A percentile compares a stretch with the other conserved stretches of the same genome.
phyloP scores from a whole-genome alignment of 306 rosid species.

The Casuarina equisetifolia region DNA sequence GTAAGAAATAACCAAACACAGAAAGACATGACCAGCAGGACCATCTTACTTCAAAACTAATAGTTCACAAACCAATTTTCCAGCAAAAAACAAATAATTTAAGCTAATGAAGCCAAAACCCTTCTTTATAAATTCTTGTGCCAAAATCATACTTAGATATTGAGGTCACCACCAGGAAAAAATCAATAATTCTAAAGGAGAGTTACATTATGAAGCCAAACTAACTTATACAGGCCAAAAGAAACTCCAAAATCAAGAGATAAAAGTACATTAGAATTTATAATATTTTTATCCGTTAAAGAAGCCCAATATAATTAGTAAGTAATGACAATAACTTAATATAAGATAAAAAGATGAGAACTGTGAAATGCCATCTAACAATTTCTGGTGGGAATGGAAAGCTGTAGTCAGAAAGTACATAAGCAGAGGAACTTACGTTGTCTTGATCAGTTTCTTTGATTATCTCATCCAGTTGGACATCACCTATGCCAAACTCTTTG shows the following conservation, averaged over 20 bases:
- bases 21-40: not conserved
- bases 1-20: not conserved
- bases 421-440: conserved; percentile 50
- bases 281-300: not conserved
- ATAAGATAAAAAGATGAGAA: not conserved
- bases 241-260: not conserved
- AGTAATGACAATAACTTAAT: not conserved
- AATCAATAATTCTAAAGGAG: not conserved
- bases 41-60: not conserved
- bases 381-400: not conserved
- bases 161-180: not conserved
- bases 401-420: not conserved
- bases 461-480: conserved; percentile 69
- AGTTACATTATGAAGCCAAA: not conserved
- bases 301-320: not conserved
- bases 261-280: not conserved
- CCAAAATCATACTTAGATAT: not conserved
- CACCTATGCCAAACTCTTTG: conserved; percentile 77
- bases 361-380: not conserved
- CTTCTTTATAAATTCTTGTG: not conserved
- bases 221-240: not conserved
- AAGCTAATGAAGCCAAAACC: not conserved
- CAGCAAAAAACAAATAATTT: not conserved
- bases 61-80: not conserved
- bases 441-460: conserved; percentile 76